Evolutionary conservation across 2,329 filamentous ascomycete genomes (phyloP).

Genomic region (Zymoseptoria passerinii): DNA sequence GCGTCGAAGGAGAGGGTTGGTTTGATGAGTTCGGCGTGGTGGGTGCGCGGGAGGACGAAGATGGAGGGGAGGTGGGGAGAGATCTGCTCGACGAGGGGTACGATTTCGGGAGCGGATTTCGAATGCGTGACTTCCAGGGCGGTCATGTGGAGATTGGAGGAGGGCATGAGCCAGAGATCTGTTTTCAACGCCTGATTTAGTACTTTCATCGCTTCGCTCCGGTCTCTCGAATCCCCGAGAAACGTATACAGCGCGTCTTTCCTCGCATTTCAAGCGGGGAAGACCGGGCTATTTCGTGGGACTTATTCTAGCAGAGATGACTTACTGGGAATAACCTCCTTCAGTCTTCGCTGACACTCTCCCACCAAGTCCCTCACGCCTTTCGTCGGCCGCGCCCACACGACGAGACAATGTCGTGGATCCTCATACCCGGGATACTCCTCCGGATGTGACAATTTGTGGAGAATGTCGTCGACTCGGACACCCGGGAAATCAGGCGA

Average conservation of each 20-base stretch:
- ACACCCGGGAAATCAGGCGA: slow-evolving; percentile 60
- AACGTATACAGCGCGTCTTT: no score
- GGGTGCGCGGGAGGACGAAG: not conserved
- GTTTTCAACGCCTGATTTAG: not conserved
- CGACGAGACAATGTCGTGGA: slow-evolving; percentile 69
- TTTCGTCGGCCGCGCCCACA: slow-evolving; percentile 77
- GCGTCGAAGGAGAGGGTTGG: slow-evolving; percentile 78
- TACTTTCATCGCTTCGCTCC: not conserved
- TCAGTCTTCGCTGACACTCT: slow-evolving; percentile 55
- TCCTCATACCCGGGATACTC: slow-evolving; percentile 65
- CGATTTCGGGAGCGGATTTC: slow-evolving; percentile 60
- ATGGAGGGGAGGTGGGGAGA: slow-evolving; percentile 42
- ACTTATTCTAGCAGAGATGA: slow-evolving; percentile 15
- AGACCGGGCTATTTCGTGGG: no score
- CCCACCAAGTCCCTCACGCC: slow-evolving; percentile 60
- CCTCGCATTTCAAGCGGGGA: no score
- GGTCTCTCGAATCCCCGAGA: not conserved
- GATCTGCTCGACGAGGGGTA: slow-evolving; percentile 51
- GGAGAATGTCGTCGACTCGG: slow-evolving; percentile 66
- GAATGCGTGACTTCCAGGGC: slow-evolving; percentile 78
- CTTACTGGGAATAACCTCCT: slow-evolving; percentile 64
- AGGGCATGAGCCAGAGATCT: slow-evolving; percentile 84
- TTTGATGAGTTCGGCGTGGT: slow-evolving; percentile 53
- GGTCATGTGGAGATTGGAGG: slow-evolving; percentile 72
- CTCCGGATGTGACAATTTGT: slow-evolving; percentile 56